Evolutionary conservation across 257 asterid genomes (phyloP), one percentile per base, ranked within the genome.

Genomic region (Gardenia jasminoides): DNA sequence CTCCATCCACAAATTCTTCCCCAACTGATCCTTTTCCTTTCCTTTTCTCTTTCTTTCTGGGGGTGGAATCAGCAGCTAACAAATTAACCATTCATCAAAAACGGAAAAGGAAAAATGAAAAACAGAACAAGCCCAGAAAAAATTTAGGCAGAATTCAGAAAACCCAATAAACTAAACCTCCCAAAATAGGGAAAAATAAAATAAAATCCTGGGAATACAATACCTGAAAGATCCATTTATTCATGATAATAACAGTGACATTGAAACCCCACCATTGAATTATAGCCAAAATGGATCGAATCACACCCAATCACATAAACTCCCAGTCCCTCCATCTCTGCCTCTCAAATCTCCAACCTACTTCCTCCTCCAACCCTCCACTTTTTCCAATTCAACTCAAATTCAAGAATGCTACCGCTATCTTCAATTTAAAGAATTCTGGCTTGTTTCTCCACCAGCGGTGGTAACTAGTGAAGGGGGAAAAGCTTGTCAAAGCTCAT

Each of bases 201-300:
- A 30, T n/a, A n/a, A n/a, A n/a, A n/a, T n/a, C n/a, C 19, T 15
- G 52, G 30, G 50, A 62, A 50, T 28, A 47, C 61, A 43, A 8
- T 10, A 84, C 90, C 90, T 87, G 88, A 75, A 87, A 87, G 84
- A 87, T 84, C 90, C 90, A 87, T 61, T 87, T 87, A 74, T 87
- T 87, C 90, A 87, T 87, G 82, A 87, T 87, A 80, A 84, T 84
- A 72, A 87, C 90, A 46, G 90, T 78, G n/a, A 86, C 90, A 79
- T 86, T 86, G 83, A 86, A 86, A 39, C 81, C 84, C 90, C 90
- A 86, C 90, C 90, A 86, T 80, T 86, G 90, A 80, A 86, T 61
- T 47, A 86, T 84, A 43, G 88, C 86, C 0, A 86, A 39, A 46
- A 86, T 19, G 48, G 90, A 82, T 84, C 85, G 82, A 79, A 86